A percentile compares a stretch with the other conserved stretches of the same genome.
phyloP scores from a whole-genome alignment of 2,329 filamentous ascomycete species.

The Thelonectria olida region DNA sequence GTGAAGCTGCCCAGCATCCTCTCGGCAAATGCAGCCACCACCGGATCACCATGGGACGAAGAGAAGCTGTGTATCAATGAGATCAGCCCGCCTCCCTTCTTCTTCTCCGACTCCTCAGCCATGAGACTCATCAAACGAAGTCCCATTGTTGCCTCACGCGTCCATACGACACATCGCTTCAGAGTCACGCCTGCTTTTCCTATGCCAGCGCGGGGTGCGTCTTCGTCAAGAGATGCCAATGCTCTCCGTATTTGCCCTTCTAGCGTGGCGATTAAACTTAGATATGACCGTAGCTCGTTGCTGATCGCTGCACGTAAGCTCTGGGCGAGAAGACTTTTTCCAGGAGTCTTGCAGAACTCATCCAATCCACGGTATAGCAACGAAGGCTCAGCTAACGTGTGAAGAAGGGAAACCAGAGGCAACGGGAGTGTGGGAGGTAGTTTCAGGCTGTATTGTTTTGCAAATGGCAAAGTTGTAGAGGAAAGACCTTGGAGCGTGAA shows the following conservation, averaged over 20 bases:
- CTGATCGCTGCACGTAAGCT: conserved; percentile 89
- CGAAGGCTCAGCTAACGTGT: conserved; percentile 91
- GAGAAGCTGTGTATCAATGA: conserved; percentile 94
- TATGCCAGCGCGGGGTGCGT: conserved; percentile 73
- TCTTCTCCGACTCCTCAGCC: conserved; percentile 85
- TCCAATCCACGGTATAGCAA: conserved; percentile 87
- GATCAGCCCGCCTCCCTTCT: conserved; percentile 89
- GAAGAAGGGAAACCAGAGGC: conserved; percentile 85
- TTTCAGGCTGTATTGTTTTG: conserved; percentile 73
- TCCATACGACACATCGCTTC: conserved; percentile 97
- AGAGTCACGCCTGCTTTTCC: conserved; percentile 91
- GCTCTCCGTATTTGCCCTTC: conserved; percentile 92
- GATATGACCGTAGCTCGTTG: conserved; percentile 85
- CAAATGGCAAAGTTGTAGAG: conserved; percentile 83
- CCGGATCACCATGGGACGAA: conserved; percentile 92
- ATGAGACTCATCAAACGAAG: conserved; percentile 93
- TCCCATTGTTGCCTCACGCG: conserved; percentile 94
- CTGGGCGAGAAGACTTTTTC: conserved; percentile 88
- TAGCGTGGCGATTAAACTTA: conserved; percentile 88
- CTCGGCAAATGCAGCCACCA: conserved; percentile 93
- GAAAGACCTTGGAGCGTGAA: conserved; percentile 94
- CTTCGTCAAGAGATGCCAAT: conserved; percentile 76
- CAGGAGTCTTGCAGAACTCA: conserved; percentile 81
- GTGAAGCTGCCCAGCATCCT: conserved; percentile 87
- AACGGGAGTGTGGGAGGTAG: conserved; percentile 83